Base-by-base conservation (phyloP, 345 rosid species). In the Acer saccharum region DNA sequence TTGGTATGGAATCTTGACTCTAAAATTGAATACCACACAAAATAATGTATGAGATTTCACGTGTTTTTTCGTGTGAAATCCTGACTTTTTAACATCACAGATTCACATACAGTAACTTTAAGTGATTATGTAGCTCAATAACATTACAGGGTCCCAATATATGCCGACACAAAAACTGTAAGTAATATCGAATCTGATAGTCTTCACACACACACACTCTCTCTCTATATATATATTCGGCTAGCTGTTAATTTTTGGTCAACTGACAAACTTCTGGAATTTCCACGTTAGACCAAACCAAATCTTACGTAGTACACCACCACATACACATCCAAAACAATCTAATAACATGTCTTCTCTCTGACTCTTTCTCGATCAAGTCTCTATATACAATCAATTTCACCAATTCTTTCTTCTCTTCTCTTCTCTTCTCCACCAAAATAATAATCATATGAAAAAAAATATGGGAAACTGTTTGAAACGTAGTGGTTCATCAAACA, bases 381-480 rank as follows among this genome's bases (percentile, higher is more conserved):
- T 46, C 10, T 43, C 10, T 9, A 71, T 23, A 79, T 73, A 13
- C 2, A 29, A 6, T 10, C 50, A 50, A 1, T 69, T 55, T 73
- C 68, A 50, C 62, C 55, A 13, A 44, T 13, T 43, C 66, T n/a
- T 73, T 62, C 84, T 82, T 84, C 74, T 23, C 85, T 82, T 84
- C 74, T 23, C 85, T 82, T 84, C 74, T 23, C 69, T 29, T 29
- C 6, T 29, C 6, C 62, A 2, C 35, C 1, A 52, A 50, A 8
- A 7, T 25, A 35, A 35, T 35, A 35, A 35, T 35, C 39, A 35
- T 52, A 12, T 17, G 3, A 9, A 18, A 23, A 11, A 20, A 52
- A 23, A 54, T 10, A 89, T 90, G 93, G 91, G 93, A 57, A 90
- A 90, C 27, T 88, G 88, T 68, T 39, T 78, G 61, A 67, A 39